These are phyloP conservation scores for Hymenoscyphus salicellus DNA, from an alignment of 2,329 filamentous ascomycete species.

Conservation along the genomic window DNA sequence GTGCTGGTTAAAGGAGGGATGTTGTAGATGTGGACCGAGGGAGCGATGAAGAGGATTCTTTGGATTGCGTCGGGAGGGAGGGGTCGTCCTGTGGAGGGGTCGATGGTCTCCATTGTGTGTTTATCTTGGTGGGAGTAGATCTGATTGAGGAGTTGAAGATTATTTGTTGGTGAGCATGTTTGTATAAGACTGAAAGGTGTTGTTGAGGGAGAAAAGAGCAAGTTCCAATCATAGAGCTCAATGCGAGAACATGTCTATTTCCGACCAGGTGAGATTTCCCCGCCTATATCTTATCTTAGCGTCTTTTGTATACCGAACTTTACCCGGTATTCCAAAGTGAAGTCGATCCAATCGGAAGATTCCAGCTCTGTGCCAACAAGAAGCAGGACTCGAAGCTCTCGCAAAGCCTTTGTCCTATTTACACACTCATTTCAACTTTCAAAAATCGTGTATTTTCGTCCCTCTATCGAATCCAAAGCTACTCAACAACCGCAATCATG, in stretches of 20 bases:
- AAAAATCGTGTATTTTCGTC: neutral
- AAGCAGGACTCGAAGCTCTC: neutral
- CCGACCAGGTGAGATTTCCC: neutral
- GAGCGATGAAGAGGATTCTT: conserved; percentile 74
- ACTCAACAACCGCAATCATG: conserved; percentile 8
- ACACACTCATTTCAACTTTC: neutral
- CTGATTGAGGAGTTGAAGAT: neutral
- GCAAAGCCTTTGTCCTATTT: neutral
- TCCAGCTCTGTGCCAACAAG: neutral
- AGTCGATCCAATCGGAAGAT: neutral
- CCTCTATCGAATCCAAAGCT: neutral
- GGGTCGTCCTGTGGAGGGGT: conserved; percentile 67
- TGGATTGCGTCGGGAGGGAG: conserved; percentile 77
- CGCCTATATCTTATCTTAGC: conserved; percentile 9
- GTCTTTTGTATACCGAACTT: neutral
- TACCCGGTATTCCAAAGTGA: neutral
- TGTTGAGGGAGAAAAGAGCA: too few species aligned
- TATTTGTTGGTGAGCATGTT: neutral
- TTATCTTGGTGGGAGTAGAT: neutral
- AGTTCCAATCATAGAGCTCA: conserved; percentile 5
- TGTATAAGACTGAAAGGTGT: too few species aligned
- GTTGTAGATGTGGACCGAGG: conserved; percentile 78
- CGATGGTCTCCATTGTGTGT: conserved; percentile 44
- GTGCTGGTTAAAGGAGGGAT: conserved; percentile 77
- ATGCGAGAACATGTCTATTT: neutral